Conservation (phyloP, 441 rosid species). For the Arabidopsis lyrata region DNA sequence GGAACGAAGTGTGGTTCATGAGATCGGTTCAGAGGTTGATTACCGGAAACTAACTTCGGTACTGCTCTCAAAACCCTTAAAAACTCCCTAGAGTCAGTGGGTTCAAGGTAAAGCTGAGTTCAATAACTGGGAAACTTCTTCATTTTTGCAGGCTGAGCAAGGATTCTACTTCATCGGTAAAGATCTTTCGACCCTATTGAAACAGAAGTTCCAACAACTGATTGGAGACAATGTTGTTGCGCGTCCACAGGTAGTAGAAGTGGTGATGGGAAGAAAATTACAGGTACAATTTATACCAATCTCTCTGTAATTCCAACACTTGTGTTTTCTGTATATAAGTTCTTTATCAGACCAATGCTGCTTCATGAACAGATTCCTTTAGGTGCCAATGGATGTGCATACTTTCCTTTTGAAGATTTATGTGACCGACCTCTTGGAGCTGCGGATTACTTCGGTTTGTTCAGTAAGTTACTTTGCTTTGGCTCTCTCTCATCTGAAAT, state of each 20-base stretch:
- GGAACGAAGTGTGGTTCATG: slow-evolving; percentile 84
- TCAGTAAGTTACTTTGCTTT: slow-evolving; percentile 64
- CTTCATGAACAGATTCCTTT: slow-evolving; percentile 64
- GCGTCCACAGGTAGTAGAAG: slow-evolving; percentile 78
- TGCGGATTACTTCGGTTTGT: slow-evolving; percentile 96
- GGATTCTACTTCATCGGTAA: slow-evolving; percentile 90
- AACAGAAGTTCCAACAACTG: slow-evolving; percentile 70
- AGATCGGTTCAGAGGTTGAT: slow-evolving; percentile 90
- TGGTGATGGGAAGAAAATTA: slow-evolving; percentile 91
- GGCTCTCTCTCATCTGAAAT: slow-evolving; percentile 16
- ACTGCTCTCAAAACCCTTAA: slow-evolving; percentile 30
- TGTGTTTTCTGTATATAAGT: slow-evolving; percentile 6
- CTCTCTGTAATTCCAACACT: slow-evolving; percentile 20
- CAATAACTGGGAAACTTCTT: slow-evolving; percentile 13
- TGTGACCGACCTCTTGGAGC: slow-evolving; percentile 97
- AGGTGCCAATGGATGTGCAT: slow-evolving; percentile 93
- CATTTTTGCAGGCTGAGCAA: slow-evolving; percentile 73
- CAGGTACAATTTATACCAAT: slow-evolving; percentile 50
- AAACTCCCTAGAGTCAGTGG: background rate
- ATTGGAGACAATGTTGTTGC: slow-evolving; percentile 62
- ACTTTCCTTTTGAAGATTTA: slow-evolving; percentile 85
- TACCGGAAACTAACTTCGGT: slow-evolving; percentile 94
- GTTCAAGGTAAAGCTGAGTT: slow-evolving; percentile 21
- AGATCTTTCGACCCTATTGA: slow-evolving; percentile 61
- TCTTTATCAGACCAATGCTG: slow-evolving; percentile 25